A percentile compares a stretch with the other conserved stretches of the same genome.
These are phyloP conservation scores for Colletotrichum lentis DNA, from an alignment of 2,329 filamentous ascomycete species.

Conservation along the genomic window DNA sequence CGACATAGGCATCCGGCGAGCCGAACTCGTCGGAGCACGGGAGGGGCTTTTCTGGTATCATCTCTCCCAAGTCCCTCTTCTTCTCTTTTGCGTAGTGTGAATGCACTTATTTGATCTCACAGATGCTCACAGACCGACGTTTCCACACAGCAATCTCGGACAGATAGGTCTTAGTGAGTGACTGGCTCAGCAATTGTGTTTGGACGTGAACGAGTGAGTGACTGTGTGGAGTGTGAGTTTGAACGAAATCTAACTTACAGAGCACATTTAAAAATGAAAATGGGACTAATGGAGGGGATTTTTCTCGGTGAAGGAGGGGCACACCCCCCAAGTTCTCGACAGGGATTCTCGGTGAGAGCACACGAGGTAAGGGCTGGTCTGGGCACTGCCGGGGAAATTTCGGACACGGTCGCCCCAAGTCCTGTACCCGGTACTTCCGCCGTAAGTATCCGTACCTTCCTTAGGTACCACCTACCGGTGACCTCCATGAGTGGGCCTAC, in stretches of 20 bases:
- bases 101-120: neutral
- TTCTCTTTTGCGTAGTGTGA: neutral
- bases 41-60: constrained; percentile 64
- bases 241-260: constrained; percentile 33
- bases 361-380: too few relatives aligned
- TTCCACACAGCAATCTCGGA: too few relatives aligned
- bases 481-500: constrained; percentile 19
- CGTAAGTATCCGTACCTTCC: constrained; percentile 15
- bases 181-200: neutral
- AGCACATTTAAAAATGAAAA: constrained; percentile 9
- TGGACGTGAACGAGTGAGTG: constrained; percentile 9
- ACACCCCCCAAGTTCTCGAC: neutral
- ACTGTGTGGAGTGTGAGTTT: constrained; percentile 2
- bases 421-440: constrained; percentile 5
- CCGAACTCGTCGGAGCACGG: constrained; percentile 76
- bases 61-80: constrained; percentile 39
- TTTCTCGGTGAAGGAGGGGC: constrained; percentile 39
- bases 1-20: constrained; percentile 78
- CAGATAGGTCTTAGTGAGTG: neutral
- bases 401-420: neutral
- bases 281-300: constrained; percentile 28
- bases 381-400: constrained; percentile 24
- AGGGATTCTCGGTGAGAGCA: constrained; percentile 17
- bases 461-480: neutral
- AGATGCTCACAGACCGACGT: neutral